Percentiles rank a stretch among this genome's conserved stretches.
These are phyloP conservation scores for Lactarius pseudohatsudake DNA, from an alignment of 768 basidiomycete species.

Conservation along the genomic window DNA sequence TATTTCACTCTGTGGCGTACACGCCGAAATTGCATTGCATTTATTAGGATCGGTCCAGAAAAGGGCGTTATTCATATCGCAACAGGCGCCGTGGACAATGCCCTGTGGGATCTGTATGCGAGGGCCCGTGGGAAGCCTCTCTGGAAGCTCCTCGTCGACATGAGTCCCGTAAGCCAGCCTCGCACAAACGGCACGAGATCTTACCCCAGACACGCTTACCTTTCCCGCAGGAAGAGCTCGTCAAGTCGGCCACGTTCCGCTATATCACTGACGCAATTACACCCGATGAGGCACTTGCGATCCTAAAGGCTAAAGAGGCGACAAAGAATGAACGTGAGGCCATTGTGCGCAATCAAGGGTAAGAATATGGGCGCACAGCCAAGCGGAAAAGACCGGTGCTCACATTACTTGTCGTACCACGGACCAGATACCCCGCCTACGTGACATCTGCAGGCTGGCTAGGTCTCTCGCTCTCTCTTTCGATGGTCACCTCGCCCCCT, in stretches of 20 bases:
- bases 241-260: slow-evolving; percentile 73
- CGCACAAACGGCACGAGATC: not conserved
- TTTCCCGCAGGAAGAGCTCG: slow-evolving; percentile 64
- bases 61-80: slow-evolving; percentile 95
- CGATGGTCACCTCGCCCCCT: not conserved
- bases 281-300: slow-evolving; percentile 79
- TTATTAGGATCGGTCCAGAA: slow-evolving; percentile 81
- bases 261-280: slow-evolving; percentile 96
- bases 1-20: slow-evolving; percentile 2
- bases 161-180: slow-evolving; percentile 59
- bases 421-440: slow-evolving; percentile 82
- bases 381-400: not conserved
- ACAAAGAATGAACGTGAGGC: slow-evolving; percentile 78
- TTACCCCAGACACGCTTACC: not conserved
- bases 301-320: slow-evolving; percentile 75
- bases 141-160: slow-evolving; percentile 93
- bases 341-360: slow-evolving; percentile 70
- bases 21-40: not conserved
- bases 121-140: slow-evolving; percentile 78
- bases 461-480: slow-evolving; percentile 40
- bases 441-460: slow-evolving; percentile 94
- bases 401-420: not conserved
- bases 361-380: slow-evolving; percentile 22
- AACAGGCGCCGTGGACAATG: slow-evolving; percentile 85
- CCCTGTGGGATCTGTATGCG: slow-evolving; percentile 93